Conservation (phyloP, 352 stramenopile genomes). For the Phytophthora ohioensis region DNA sequence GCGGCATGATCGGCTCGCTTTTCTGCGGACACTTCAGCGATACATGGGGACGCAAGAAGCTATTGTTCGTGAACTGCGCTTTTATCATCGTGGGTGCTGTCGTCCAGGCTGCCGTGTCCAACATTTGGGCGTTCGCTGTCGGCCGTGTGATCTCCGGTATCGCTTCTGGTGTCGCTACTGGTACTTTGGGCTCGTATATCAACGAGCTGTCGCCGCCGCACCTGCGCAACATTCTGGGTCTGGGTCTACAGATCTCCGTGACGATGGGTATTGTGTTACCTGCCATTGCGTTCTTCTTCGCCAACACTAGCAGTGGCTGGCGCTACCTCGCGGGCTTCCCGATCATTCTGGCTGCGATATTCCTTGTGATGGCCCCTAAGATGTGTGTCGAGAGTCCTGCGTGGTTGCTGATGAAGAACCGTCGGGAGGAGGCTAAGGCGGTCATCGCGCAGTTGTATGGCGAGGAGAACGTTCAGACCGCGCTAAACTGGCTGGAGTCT, state of each 20-base stretch:
- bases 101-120: slow-evolving; percentile 38
- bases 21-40: slow-evolving; percentile 31
- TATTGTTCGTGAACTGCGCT: slow-evolving; percentile 34
- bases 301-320: slow-evolving; percentile 59
- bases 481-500: slow-evolving; percentile 38
- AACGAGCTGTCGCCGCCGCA: slow-evolving; percentile 49
- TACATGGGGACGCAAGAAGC: slow-evolving; percentile 30
- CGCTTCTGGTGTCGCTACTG: slow-evolving; percentile 40
- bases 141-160: slow-evolving; percentile 33
- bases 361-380: slow-evolving; percentile 47
- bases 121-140: slow-evolving; percentile 38
- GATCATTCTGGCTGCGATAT: slow-evolving; percentile 50
- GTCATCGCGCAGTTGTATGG: slow-evolving; percentile 43
- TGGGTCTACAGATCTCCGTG: slow-evolving; percentile 56
- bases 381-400: slow-evolving; percentile 56
- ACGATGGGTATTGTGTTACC: slow-evolving; percentile 57
- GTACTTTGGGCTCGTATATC: slow-evolving; percentile 48
- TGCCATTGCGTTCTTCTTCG: slow-evolving; percentile 64
- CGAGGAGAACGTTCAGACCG: slow-evolving; percentile 40
- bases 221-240: slow-evolving; percentile 28
- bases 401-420: slow-evolving; percentile 35
- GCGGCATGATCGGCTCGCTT: slow-evolving; percentile 31
- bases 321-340: slow-evolving; percentile 41
- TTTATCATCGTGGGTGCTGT: slow-evolving; percentile 51
- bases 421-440: slow-evolving; percentile 32